Percentiles rank a stretch among this genome's conserved stretches.
Conservation (phyloP, 2,329 filamentous ascomycete species). For the Phialophora verrucosa region DNA sequence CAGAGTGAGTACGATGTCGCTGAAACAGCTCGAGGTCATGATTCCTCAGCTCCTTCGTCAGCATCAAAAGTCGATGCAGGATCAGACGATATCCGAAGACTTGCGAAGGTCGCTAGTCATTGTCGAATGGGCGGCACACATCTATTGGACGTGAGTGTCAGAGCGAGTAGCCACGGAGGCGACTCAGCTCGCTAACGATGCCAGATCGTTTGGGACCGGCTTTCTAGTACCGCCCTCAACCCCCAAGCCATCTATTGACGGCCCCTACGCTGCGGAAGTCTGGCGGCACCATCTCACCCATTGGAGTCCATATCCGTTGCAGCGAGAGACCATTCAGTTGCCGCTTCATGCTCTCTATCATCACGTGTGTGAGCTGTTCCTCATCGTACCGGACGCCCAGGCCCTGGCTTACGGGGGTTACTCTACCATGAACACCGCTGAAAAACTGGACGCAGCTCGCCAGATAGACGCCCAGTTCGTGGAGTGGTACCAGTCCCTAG, state of each 20-base stretch:
- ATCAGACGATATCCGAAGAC: conserved; percentile 8
- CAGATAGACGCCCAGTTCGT: conserved; percentile 13
- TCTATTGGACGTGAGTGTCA: conserved; percentile 20
- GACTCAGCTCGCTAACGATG: neutral
- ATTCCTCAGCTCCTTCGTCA: conserved; percentile 22
- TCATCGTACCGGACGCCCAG: conserved; percentile 16
- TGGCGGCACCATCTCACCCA: conserved; percentile 15
- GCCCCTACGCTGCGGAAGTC: conserved; percentile 14
- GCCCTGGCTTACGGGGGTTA: conserved; percentile 20
- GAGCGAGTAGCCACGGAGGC: neutral
- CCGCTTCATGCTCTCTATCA: conserved; percentile 23
- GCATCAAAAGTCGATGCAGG: conserved; percentile 1
- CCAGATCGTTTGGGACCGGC: conserved; percentile 19
- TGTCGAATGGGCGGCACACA: conserved; percentile 27
- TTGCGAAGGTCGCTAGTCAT: conserved; percentile 24
- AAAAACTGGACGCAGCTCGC: conserved; percentile 18
- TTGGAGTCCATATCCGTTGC: conserved; percentile 25
- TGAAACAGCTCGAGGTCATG: conserved; percentile 30
- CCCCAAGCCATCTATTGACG: conserved; percentile 17
- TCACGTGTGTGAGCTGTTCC: conserved; percentile 19
- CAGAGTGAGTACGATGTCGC: conserved; percentile 22
- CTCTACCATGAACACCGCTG: conserved; percentile 8
- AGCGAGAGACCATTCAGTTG: conserved; percentile 20
- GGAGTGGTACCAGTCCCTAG: conserved; percentile 22
- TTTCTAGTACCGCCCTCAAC: conserved; percentile 9